phyloP scores from a whole-genome alignment of 169 alveolate species.

The Cyclospora cayetanensis region DNA sequence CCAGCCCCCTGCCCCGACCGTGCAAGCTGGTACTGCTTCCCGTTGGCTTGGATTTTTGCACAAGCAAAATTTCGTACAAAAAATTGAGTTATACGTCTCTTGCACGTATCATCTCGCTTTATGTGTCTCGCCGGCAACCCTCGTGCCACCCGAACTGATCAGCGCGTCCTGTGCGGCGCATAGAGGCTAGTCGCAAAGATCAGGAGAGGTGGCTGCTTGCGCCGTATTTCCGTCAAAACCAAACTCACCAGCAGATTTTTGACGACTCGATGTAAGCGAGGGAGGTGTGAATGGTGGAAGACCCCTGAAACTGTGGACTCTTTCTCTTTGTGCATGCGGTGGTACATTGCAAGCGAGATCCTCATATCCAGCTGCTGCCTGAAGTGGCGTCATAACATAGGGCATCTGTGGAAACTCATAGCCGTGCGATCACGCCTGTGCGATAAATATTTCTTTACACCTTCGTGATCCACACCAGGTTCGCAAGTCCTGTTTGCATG shows the following conservation, averaged over 20 bases:
- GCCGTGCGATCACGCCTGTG: not conserved
- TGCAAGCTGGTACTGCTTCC: too few relatives aligned
- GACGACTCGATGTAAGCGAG: not conserved
- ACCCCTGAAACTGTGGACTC: not conserved
- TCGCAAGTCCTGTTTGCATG: not conserved
- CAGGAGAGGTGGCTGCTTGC: not conserved
- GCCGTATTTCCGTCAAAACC: not conserved
- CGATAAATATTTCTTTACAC: too few relatives aligned
- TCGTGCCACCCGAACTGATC: not conserved
- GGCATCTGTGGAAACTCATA: not conserved
- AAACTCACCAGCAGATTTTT: not conserved
- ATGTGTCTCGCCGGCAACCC: not conserved
- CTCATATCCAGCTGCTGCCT: not conserved
- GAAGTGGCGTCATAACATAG: not conserved
- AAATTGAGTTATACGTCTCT: not conserved
- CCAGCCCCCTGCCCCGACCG: too few relatives aligned
- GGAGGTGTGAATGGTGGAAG: not conserved
- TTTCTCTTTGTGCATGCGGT: not conserved
- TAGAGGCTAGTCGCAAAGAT: not conserved
- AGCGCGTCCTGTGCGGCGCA: not conserved
- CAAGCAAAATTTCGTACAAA: too few relatives aligned
- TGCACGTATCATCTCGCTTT: not conserved
- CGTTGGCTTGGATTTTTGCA: too few relatives aligned
- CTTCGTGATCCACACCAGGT: not conserved
- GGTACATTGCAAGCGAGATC: not conserved